Base-by-base conservation (phyloP, 2,329 filamentous ascomycete species). In the Calonectria honghensis region DNA sequence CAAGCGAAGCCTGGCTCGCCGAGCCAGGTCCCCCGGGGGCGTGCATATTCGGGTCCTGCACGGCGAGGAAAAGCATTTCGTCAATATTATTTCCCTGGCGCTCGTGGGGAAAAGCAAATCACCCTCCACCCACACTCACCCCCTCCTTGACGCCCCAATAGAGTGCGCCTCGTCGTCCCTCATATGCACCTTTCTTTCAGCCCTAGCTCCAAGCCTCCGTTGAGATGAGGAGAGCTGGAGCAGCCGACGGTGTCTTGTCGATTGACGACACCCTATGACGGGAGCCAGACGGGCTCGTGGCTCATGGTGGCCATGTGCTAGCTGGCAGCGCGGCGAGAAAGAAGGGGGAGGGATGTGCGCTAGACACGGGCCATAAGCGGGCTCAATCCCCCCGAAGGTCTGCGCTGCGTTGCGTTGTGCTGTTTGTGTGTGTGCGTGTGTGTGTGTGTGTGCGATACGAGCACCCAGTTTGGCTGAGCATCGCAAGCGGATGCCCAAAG, bases 351-450 rank as follows among this genome's bases (percentile, higher is more conserved):
- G 9, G 45, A 48, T n/a, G 45, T 48, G 68, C 68, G 59, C 50
- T 66, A 32, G 48, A 78, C 79, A 79, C 79, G 79, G 79, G 65
- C 79, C 76, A 69, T 57, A 16, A 20, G 68, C 70, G 77, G 78
- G 78, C 70, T 63, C 24, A 37, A 65, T 50, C 61, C 18, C 41
- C 32, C 61, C 31, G 51, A 32, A 32, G 51, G 29, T 54, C 35
- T 68, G 39, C 51, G 32, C 4, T 48, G 50, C 31, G 35, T 29
- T 31, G 29, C 57, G 32, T 13, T 45, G 35, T 32, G 45, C 5
- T 67, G 64, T 32, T 51, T 66, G 41, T 32, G 24, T 45, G 39
- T 29, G 35, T 41, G 35, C 18, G 14, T 24, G 32, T 39, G 54
- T 9, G 18, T 9, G 18, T 39, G 54, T 32, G 24, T 14, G 54